Base-by-base conservation (phyloP, 768 basidiomycete genomes). In the Leucocoprinus leucothites region DNA sequence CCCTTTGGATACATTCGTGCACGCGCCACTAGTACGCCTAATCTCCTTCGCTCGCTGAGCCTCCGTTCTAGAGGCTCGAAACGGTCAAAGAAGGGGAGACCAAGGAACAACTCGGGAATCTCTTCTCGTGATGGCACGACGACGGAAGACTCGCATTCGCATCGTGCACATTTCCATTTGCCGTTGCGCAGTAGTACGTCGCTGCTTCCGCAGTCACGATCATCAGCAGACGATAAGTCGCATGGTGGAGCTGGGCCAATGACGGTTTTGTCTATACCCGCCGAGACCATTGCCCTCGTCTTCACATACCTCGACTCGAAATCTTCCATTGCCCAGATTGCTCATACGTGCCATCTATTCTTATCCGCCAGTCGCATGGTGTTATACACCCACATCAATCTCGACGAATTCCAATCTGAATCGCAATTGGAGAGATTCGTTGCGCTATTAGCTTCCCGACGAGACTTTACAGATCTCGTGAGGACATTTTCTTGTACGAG, bases 381-480 rank as follows among this genome's bases (percentile, higher is more conserved):
- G 2, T 58, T 77, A 2, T 78, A 78, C 58, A 51, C 55, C 26
- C 61, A 49, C 1, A 58, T 79, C 31, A 72, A 75, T 55, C 59
- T 76, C 13, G 65, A 71, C 7, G 60, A 60, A 5, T 61, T 78
- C 13, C 3, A 38, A n/a, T 61, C 64, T 3, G 58, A 63, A 2
- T 18, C 40, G 0, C 69, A 70, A 46, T 56, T 73, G 16, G 72
- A 76, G 60, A 63, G 60, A 41, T 65, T 80, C 16, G 62, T 74
- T 42, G 67, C 65, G 2, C 56, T 74, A 1, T 64, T 80, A 9
- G 72, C 73, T 2, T 71, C 70, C 43, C 67, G 74, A 51, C 61
- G 60, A 31, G 73, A 78, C 40, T 60, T 79, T 28, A 71, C 75
- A 19, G 74, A 74, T 31, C 61, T 75, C 11, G 73, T 76, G 13